A percentile compares a stretch with the other conserved stretches of the same genome.
These are phyloP conservation scores for Chenopodium album DNA, from an alignment of 148 eudicot genomes.

Conservation along the genomic window DNA sequence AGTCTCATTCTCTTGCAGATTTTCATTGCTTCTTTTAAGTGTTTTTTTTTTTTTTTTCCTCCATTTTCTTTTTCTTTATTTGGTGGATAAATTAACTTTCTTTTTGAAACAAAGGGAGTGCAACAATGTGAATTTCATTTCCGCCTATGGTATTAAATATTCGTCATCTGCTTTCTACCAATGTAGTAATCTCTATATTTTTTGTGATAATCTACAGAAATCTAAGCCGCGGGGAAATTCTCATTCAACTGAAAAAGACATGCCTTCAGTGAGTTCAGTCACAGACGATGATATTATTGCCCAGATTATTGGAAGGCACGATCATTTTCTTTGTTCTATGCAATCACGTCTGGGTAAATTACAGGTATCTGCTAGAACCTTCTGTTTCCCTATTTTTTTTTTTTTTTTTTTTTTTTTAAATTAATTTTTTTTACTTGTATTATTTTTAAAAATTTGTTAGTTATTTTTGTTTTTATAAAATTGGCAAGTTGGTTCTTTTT, in stretches of 20 bases:
- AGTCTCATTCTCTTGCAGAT: background rate
- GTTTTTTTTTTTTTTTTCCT: no score
- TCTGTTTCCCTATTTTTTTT: background rate
- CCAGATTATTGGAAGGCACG: conserved; percentile 70
- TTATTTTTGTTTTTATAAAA: background rate
- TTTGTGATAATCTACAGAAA: conserved; percentile 29
- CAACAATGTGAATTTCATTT: background rate
- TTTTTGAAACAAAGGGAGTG: background rate
- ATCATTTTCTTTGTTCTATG: conserved; percentile 71
- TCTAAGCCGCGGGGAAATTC: conserved; percentile 42
- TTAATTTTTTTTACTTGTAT: background rate
- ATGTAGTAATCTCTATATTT: conserved; percentile 4
- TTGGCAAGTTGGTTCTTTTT: background rate
- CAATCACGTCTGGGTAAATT: conserved; percentile 82
- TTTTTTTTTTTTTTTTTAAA: background rate
- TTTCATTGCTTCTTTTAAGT: background rate
- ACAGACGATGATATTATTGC: conserved; percentile 62
- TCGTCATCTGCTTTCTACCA: background rate
- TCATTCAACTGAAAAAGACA: conserved; percentile 47
- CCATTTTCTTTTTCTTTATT: background rate
- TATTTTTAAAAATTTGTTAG: background rate
- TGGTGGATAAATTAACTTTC: background rate
- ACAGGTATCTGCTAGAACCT: conserved; percentile 48
- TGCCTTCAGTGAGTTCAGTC: conserved; percentile 36
- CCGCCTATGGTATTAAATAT: background rate